These are phyloP conservation scores for Thelonectria discophora DNA, from an alignment of 2,329 filamentous ascomycete species.

Conservation along the genomic window DNA sequence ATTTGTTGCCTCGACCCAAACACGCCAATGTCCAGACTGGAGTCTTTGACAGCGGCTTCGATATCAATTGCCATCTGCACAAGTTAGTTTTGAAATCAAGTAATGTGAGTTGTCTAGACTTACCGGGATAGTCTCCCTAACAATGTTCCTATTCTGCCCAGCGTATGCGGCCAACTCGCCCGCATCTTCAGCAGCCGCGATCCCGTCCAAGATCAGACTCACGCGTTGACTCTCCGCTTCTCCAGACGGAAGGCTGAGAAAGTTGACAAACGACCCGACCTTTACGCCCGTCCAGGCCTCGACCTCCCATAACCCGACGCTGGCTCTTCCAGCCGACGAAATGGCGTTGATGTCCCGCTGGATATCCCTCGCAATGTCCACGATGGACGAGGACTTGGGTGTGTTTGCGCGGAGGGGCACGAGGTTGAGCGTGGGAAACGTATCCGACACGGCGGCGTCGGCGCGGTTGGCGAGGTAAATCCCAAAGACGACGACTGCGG, in stretches of 20 bases:
- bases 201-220: slow-evolving; percentile 3
- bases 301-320: slow-evolving; percentile 76
- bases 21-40: slow-evolving; percentile 50
- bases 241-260: slow-evolving; percentile 64
- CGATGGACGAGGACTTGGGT: slow-evolving; percentile 46
- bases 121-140: slow-evolving; percentile 43
- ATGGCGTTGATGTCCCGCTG: slow-evolving; percentile 75
- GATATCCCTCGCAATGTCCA: slow-evolving; percentile 65
- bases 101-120: slow-evolving; percentile 12
- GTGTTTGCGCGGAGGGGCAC: slow-evolving; percentile 72
- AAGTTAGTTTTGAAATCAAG: slow-evolving; percentile 14
- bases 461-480: slow-evolving; percentile 85
- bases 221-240: slow-evolving; percentile 3
- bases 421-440: slow-evolving; percentile 80
- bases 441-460: slow-evolving; percentile 55
- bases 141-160: slow-evolving; percentile 36
- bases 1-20: slow-evolving; percentile 48
- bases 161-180: slow-evolving; percentile 13
- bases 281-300: slow-evolving; percentile 76
- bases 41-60: slow-evolving; percentile 48
- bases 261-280: slow-evolving; percentile 83
- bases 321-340: slow-evolving; percentile 57
- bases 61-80: slow-evolving; percentile 52
- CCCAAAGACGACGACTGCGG: slow-evolving; percentile 69
- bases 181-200: background rate